Conservation (phyloP, 352 stramenopile genomes). For the Phytophthora capsici region DNA sequence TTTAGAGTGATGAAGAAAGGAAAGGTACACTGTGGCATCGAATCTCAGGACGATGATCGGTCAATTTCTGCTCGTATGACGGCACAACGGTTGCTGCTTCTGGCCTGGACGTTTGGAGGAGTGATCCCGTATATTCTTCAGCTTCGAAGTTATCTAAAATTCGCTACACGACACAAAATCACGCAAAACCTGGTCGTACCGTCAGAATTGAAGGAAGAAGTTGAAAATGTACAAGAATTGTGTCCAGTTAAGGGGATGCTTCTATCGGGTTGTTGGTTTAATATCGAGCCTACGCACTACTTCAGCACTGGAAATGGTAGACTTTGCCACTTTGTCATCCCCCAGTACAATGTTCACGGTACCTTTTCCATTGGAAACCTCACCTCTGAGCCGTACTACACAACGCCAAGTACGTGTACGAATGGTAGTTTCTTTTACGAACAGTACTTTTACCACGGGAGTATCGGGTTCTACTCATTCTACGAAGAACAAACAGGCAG, state of each 20-base stretch:
- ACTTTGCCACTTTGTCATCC: slow-evolving; percentile 28
- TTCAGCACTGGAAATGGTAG: not conserved
- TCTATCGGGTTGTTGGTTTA: slow-evolving; percentile 16
- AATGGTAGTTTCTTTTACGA: slow-evolving; percentile 10
- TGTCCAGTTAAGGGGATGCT: slow-evolving; percentile 10
- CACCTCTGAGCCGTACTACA: slow-evolving; percentile 9
- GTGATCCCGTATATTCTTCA: slow-evolving; percentile 23
- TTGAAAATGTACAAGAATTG: not conserved
- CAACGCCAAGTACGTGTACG: slow-evolving; percentile 6
- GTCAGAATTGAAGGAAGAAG: slow-evolving; percentile 3
- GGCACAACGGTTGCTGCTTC: slow-evolving; percentile 7
- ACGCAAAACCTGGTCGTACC: slow-evolving; percentile 13
- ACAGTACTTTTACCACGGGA: slow-evolving; percentile 26
- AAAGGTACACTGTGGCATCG: not conserved
- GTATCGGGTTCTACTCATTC: slow-evolving; percentile 22
- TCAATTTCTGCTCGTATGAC: slow-evolving; percentile 2
- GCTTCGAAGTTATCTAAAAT: slow-evolving; percentile 24
- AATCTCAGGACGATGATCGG: not conserved
- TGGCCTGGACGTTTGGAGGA: slow-evolving; percentile 16
- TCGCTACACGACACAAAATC: slow-evolving; percentile 17
- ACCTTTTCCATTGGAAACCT: slow-evolving; percentile 16
- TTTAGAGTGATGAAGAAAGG: not conserved
- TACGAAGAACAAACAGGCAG: slow-evolving; percentile 18
- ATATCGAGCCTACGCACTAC: slow-evolving; percentile 27
- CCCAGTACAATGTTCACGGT: slow-evolving; percentile 39